Evolutionary conservation across 2,329 filamentous ascomycete species (phyloP), one percentile per base, ranked within the genome.

Genomic region (Scytalidium lignicola): DNA sequence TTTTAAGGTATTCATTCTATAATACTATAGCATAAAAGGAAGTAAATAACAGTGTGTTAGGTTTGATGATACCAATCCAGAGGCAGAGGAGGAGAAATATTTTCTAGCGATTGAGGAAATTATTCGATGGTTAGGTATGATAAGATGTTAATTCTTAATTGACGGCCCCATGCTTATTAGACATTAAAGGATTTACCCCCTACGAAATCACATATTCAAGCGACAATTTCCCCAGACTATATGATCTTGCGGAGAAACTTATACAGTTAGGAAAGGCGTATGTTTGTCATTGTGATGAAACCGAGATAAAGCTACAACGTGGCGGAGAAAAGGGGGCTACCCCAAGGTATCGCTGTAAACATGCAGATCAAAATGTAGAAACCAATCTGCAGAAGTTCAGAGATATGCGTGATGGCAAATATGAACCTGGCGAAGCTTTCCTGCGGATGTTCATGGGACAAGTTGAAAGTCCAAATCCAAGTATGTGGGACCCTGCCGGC

Each of bases 21-120:
- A 19, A 28, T 28, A 13, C 47, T 51, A 43, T 48, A 28, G 10
- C 12, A 10, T 3, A n/a, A 28, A 60, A n/a, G 41, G 50, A 28
- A 28, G 26, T 28, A 7, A 7, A 55, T 53, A 62, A 21, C 87
- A 82, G 67, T 85, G 86, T 62, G 70, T 90, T 53, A 79, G 92
- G 60, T 96, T 88, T 67, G 93, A 97, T 66, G 93, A 97, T 62
- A 97, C 93, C 13, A 97, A 97, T 66, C 93, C 93, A 1, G 89
- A 91, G 56, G 88, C 88, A 43, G 93, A 97, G 67, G 88, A 96
- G 65, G 88, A 95, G 68, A 78, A 85, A 51, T 97, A 91, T 69
- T 95, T 95, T 64, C 80, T 78, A 10, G 86, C 89, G n/a, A 97
- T 97, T 58, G 75, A 89, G 61, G 90, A 96, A 54, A 90, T 92